These are phyloP conservation scores for Xerophyta viscosa DNA, from an alignment of 106 monocot species.

Conservation along the genomic window DNA sequence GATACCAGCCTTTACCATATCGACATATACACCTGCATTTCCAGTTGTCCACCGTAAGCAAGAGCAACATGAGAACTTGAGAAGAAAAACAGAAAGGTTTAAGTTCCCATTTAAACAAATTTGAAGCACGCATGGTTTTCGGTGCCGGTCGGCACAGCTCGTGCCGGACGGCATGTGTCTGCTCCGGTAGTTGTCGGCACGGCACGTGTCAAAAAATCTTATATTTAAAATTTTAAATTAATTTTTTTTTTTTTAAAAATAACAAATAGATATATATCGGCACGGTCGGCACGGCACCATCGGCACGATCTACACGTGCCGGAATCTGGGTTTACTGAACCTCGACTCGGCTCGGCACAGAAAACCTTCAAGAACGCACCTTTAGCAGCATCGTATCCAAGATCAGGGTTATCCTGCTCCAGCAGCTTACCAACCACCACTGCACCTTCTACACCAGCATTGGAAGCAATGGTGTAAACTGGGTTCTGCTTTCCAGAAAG, in stretches of 20 bases:
- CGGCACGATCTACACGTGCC: no score
- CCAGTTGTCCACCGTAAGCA: no score
- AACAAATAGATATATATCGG: no score
- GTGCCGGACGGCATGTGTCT: no score
- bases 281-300: no score
- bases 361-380: constrained; percentile 17
- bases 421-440: constrained; percentile 66
- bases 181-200: no score
- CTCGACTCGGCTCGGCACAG: no score
- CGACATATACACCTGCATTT: constrained; percentile 57
- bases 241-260: no score
- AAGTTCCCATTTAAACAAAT: not conserved
- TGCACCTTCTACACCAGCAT: constrained; percentile 72
- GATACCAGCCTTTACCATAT: constrained; percentile 74
- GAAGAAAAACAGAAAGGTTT: not conserved
- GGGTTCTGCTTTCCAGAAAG: constrained; percentile 33
- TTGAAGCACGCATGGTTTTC: not conserved
- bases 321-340: no score
- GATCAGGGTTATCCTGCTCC: constrained; percentile 61
- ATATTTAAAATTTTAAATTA: no score
- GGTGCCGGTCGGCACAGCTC: no score
- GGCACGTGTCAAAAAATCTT: no score
- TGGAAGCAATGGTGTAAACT: constrained; percentile 53
- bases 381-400: constrained; percentile 81
- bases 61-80: constrained; percentile 2